Base-by-base conservation (phyloP, 73 alveolate genomes). In the Urostyla sp. region DNA sequence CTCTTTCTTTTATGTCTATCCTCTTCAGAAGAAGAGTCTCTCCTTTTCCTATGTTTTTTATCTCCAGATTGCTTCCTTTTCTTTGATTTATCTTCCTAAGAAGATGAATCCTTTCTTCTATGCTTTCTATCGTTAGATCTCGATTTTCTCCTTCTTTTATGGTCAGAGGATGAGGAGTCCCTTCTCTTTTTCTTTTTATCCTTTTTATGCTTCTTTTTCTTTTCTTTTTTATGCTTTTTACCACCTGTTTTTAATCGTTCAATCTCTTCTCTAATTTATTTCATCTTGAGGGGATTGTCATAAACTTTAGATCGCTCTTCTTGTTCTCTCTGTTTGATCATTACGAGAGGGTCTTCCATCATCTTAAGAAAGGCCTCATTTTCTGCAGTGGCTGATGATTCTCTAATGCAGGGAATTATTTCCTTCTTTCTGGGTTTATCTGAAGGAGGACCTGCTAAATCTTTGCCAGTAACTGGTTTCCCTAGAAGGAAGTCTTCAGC, bases 401-500 rank as follows among this genome's bases (percentile, higher is more conserved):
- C 85, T 24, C 60, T 34, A 15, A 51, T 32, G 20, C 15, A 40
- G 10, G 85, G 85, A 24, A 34, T 44, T 20, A 34, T 51, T 4
- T 49, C 54, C 53, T 57, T 58, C 61, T 43, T 45, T 31, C 48
- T 32, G 59, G 28, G 43, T 51, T 37, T 55, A 4, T 45, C 77
- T 18, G 38, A 51, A 48, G 40, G 4, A 0, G 31, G 59, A 15
- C 27, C 56, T 15, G 28, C 27, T 13, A 8, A 55, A 0, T 10
- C 38, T 7, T 38, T 0, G 18, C 27, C 43, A 16, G 87, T 81
- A 43, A 91, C 79, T 43, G 90, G 75, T 76, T 91, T 87, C 21
- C 97, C 97, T 44, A 91, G 83, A 38, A 91, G 80, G 77, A 60
- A 91, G 34, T 91, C 95, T 75, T 91, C 97, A 59, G 91, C 89